Evolutionary conservation across 768 basidiomycete genomes (phyloP), one percentile per base, ranked within the genome.

Genomic region (Suillus paluster): DNA sequence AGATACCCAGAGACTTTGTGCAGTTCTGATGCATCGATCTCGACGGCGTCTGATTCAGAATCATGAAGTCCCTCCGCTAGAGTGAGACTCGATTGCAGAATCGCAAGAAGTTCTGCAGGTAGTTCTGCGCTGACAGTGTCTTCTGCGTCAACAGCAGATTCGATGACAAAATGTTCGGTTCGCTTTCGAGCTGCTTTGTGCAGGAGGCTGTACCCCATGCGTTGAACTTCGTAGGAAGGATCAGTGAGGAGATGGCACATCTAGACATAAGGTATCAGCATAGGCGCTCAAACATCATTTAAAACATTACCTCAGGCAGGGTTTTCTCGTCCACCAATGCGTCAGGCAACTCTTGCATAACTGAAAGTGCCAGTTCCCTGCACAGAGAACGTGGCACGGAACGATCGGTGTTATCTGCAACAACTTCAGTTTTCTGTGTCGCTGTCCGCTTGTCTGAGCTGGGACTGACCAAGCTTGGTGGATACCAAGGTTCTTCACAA

Each of bases 161-260:
- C 94, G 41, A 98, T 85, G 30, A 97, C 94, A 46, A 95, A 80
- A 61, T 91, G 77, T 59, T 95, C 91, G 0, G 95, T 97, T 39
- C 86, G 82, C 69, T 86, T 90, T 66, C 79, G 79, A 21, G 94
- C 88, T 12, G 92, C 89, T 49, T 80, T 80, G 39, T 81, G 83
- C 27, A 97, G 80, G 3, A 97, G 80, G 48, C 83, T 80, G 70
- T 95, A 95, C 0, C 90, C 85, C 78, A 89, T 87, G 70, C 86
- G 86, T 70, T 95, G 94, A 2, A 95, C 88, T 25, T 84, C 81
- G 5, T 69, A 80, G 19, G 81, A 84, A 1, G 80, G 72, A 52
- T 95, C 92, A 19, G 79, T 79, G 19, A 98, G 77, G 8, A 97
- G 80, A 68, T 93, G 89, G 62, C 87, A 89, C 83, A 96, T 90